These are phyloP conservation scores for Thelonectria rubi DNA, from an alignment of 2,329 filamentous ascomycete species.

Conservation along the genomic window DNA sequence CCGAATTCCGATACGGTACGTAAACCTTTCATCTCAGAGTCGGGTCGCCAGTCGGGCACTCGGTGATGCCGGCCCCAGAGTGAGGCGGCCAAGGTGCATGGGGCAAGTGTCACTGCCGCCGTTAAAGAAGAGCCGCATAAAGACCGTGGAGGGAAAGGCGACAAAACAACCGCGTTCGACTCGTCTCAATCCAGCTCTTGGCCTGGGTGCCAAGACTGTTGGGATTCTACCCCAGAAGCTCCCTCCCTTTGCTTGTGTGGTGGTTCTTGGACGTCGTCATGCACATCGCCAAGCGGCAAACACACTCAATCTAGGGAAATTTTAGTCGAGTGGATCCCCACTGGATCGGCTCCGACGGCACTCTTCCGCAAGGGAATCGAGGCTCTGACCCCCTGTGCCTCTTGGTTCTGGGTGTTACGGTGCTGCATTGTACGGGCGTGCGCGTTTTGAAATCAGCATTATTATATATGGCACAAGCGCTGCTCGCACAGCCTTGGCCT, in stretches of 20 bases:
- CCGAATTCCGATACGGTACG: constrained; percentile 36
- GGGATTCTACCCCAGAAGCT: constrained; percentile 22
- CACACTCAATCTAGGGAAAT: constrained; percentile 43
- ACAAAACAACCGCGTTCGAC: no score
- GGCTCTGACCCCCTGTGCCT: constrained; percentile 36
- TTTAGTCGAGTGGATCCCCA: constrained; percentile 44
- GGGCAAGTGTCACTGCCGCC: constrained; percentile 40
- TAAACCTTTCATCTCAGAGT: constrained; percentile 38
- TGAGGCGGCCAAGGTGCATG: constrained; percentile 44
- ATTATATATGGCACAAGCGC: constrained; percentile 40
- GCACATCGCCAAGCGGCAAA: constrained; percentile 47
- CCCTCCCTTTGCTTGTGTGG: constrained; percentile 6
- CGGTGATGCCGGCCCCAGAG: constrained; percentile 42
- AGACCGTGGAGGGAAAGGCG: background rate
- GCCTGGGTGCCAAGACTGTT: constrained; percentile 21
- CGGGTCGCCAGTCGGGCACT: constrained; percentile 32
- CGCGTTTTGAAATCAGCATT: constrained; percentile 35
- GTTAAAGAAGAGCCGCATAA: background rate
- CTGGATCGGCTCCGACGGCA: constrained; percentile 44
- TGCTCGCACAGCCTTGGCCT: constrained; percentile 20
- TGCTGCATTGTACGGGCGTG: constrained; percentile 24
- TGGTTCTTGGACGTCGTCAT: constrained; percentile 40
- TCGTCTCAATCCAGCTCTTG: background rate
- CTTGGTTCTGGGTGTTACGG: constrained; percentile 29
- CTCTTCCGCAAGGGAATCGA: constrained; percentile 41